Evolutionary conservation across 768 basidiomycete species (phyloP).

Genomic region (Podaxis sp.): DNA sequence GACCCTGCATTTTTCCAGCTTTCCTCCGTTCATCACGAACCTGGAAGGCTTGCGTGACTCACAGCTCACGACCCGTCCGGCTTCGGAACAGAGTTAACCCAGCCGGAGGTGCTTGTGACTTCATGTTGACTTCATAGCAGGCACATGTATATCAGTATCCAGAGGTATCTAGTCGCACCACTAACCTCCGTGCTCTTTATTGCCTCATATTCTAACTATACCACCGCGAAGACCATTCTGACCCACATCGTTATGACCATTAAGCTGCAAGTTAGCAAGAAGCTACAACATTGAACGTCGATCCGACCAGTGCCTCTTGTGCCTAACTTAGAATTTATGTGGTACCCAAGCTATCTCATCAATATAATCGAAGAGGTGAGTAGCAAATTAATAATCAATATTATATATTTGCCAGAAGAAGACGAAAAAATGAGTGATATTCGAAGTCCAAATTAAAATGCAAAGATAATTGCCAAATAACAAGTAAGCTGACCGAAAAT

Average conservation of each 20-base stretch:
- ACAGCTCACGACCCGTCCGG: background rate
- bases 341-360: background rate
- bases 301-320: background rate
- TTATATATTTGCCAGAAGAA: background rate
- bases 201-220: background rate
- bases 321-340: background rate
- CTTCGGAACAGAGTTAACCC: constrained; percentile 1
- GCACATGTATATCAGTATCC: no score
- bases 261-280: background rate
- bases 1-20: background rate
- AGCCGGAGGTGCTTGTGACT: background rate
- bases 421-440: background rate
- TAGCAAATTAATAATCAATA: constrained; percentile 4
- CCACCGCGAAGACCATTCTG: background rate
- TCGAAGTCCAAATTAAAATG: background rate
- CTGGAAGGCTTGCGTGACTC: background rate
- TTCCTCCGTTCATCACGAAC: constrained; percentile 2
- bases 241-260: background rate
- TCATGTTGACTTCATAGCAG: no score
- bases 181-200: background rate
- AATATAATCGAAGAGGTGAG: background rate
- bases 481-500: constrained; percentile 5
- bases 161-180: no score
- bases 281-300: background rate
- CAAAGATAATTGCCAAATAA: background rate